Percentiles rank a stretch among this genome's conserved stretches.
Evolutionary conservation across 371 early-diverging fungal genomes (phyloP).

Genomic region (Mortierella polycephala): DNA sequence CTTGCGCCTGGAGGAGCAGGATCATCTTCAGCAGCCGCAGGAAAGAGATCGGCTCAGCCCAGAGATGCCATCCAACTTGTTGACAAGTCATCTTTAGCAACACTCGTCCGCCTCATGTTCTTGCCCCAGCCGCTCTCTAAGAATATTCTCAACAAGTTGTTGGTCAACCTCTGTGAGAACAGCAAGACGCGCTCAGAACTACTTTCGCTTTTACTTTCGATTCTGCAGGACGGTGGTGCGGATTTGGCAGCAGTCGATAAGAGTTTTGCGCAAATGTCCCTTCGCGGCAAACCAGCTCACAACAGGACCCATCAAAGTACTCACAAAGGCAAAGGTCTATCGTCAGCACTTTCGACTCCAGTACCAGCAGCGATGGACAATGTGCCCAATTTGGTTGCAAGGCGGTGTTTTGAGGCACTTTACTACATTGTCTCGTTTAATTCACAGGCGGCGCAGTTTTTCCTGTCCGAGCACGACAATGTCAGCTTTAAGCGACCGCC

Average conservation of each 20-base stretch:
- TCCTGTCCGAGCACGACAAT: slow-evolving; percentile 79
- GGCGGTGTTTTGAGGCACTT: slow-evolving; percentile 88
- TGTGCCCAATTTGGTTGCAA: slow-evolving; percentile 86
- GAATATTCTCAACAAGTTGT: slow-evolving; percentile 73
- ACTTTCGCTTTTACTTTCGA: slow-evolving; percentile 84
- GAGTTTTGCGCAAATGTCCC: slow-evolving; percentile 81
- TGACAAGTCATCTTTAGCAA: slow-evolving; percentile 83
- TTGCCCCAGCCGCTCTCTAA: slow-evolving; percentile 79
- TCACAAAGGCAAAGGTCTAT: slow-evolving; percentile 44
- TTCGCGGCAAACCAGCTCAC: slow-evolving; percentile 60
- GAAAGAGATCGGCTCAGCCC: slow-evolving; percentile 61
- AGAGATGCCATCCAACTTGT: slow-evolving; percentile 84
- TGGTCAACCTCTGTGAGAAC: slow-evolving; percentile 93
- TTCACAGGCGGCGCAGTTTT: slow-evolving; percentile 73
- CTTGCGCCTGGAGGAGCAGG: slow-evolving; percentile 35
- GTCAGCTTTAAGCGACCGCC: slow-evolving; percentile 61
- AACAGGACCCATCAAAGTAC: slow-evolving; percentile 28
- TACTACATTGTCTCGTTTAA: slow-evolving; percentile 77
- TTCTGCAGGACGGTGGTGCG: slow-evolving; percentile 85
- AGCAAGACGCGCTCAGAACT: slow-evolving; percentile 87
- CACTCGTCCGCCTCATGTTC: slow-evolving; percentile 86
- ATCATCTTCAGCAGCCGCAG: slow-evolving; percentile 13
- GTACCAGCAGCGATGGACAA: slow-evolving; percentile 57
- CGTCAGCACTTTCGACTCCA: slow-evolving; percentile 27
- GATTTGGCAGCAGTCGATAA: slow-evolving; percentile 83